Conservation (phyloP, 129 eudicot species). For the Dittrichia graveolens region DNA sequence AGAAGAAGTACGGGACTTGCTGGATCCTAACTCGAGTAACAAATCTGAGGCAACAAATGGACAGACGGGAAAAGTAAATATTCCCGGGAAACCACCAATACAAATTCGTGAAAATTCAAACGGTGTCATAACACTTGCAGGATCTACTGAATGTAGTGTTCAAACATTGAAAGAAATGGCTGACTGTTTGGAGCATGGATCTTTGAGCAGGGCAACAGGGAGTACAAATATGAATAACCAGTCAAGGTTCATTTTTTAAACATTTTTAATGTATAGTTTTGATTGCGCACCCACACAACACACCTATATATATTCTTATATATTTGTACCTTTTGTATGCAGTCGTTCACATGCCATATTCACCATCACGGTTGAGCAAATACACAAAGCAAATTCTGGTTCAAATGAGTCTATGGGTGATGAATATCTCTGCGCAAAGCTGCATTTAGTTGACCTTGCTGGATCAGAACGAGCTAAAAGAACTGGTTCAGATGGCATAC, state of each 20-base stretch:
- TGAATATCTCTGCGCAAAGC: slow-evolving; percentile 92
- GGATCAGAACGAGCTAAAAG: slow-evolving; percentile 99
- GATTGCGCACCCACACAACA: too few species aligned
- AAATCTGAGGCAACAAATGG: slow-evolving; percentile 75
- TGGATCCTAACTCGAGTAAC: slow-evolving; percentile 66
- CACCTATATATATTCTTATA: background rate
- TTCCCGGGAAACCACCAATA: slow-evolving; percentile 92
- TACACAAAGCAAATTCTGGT: slow-evolving; percentile 65
- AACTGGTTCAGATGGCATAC: slow-evolving; percentile 99
- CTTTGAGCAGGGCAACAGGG: slow-evolving; percentile 96
- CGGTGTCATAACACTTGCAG: slow-evolving; percentile 97
- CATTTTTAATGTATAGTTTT: background rate
- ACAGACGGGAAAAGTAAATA: slow-evolving; percentile 58
- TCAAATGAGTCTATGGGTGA: slow-evolving; percentile 66
- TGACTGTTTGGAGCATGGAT: slow-evolving; percentile 92
- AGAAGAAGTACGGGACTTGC: slow-evolving; percentile 97
- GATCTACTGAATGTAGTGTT: slow-evolving; percentile 88
- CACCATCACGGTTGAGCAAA: slow-evolving; percentile 95
- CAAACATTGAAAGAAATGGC: slow-evolving; percentile 92
- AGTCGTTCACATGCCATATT: slow-evolving; percentile 99
- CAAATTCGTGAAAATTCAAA: slow-evolving; percentile 95
- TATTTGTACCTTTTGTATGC: slow-evolving; percentile 21
- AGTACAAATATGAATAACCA: slow-evolving; percentile 99
- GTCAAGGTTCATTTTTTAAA: slow-evolving; percentile 61
- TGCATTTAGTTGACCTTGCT: slow-evolving; percentile 99